These are phyloP conservation scores for Pinus tabuliformis DNA, from an alignment of 75 land plant species.

Conservation along the genomic window DNA sequence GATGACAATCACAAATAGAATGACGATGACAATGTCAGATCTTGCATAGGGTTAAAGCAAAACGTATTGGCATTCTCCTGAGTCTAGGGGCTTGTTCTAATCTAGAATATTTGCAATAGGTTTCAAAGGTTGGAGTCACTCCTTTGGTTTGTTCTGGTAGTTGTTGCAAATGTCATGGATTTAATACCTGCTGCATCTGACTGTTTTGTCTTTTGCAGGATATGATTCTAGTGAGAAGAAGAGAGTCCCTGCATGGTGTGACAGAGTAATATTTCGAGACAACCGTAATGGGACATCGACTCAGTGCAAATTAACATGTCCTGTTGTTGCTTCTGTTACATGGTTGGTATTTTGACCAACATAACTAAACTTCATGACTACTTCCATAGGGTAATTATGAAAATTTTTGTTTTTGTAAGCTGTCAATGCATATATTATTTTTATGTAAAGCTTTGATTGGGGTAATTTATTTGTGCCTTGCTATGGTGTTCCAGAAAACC, in stretches of 20 bases:
- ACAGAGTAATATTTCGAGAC: conserved; percentile 88
- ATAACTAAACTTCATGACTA: background rate
- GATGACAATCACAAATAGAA: background rate
- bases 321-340: conserved; percentile 57
- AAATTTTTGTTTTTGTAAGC: background rate
- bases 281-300: conserved; percentile 51
- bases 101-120: background rate
- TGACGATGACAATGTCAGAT: background rate
- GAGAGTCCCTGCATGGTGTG: conserved; percentile 97
- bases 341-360: conserved; percentile 43
- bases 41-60: background rate
- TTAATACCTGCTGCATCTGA: background rate
- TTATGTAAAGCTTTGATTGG: background rate
- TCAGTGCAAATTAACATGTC: conserved; percentile 60
- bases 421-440: background rate
- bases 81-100: background rate
- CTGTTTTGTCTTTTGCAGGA: conserved; percentile 33
- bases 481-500: background rate
- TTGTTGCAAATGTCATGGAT: background rate
- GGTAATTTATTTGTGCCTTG: background rate
- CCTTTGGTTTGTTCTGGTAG: background rate
- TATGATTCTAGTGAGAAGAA: conserved; percentile 97
- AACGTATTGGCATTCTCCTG: background rate
- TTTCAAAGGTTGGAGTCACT: background rate
- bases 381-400: background rate